Evolutionary conservation across 495 filamentous ascomycete genomes (phyloP).

Genomic region (Cercophora sp.): DNA sequence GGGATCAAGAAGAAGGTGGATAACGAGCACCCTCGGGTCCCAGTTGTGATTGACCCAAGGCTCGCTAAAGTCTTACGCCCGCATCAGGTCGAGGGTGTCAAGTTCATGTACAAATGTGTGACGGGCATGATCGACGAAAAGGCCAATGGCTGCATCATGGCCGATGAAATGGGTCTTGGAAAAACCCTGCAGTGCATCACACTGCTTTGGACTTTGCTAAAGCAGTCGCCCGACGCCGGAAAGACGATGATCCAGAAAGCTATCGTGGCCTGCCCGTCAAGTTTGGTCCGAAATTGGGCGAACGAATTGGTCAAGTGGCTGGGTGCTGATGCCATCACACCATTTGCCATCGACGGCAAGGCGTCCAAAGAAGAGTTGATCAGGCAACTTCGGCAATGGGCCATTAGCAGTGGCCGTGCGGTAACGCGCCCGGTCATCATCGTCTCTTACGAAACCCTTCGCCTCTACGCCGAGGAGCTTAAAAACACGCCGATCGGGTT

Average conservation of each 20-base stretch:
- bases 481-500: constrained; percentile 83
- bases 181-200: constrained; percentile 75
- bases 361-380: constrained; percentile 90
- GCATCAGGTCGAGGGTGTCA: constrained; percentile 97
- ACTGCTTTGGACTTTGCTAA: constrained; percentile 92
- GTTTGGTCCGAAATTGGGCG: constrained; percentile 95
- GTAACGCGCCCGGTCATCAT: constrained; percentile 97
- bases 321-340: constrained; percentile 81
- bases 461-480: constrained; percentile 84
- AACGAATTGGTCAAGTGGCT: constrained; percentile 96
- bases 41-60: constrained; percentile 93
- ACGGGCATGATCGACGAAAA: constrained; percentile 92
- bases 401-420: constrained; percentile 80
- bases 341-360: constrained; percentile 96
- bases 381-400: constrained; percentile 89
- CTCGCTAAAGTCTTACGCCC: constrained; percentile 88
- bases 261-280: constrained; percentile 97
- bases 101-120: constrained; percentile 92
- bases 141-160: constrained; percentile 98
- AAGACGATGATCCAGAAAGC: constrained; percentile 95
- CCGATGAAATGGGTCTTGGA: constrained; percentile 96
- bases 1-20: constrained; percentile 88
- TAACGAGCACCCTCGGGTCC: constrained; percentile 77
- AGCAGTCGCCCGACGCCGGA: constrained; percentile 91
- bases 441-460: constrained; percentile 94